Conservation (phyloP, 2,329 filamentous ascomycete species). For the Aspergillus proliferans region DNA sequence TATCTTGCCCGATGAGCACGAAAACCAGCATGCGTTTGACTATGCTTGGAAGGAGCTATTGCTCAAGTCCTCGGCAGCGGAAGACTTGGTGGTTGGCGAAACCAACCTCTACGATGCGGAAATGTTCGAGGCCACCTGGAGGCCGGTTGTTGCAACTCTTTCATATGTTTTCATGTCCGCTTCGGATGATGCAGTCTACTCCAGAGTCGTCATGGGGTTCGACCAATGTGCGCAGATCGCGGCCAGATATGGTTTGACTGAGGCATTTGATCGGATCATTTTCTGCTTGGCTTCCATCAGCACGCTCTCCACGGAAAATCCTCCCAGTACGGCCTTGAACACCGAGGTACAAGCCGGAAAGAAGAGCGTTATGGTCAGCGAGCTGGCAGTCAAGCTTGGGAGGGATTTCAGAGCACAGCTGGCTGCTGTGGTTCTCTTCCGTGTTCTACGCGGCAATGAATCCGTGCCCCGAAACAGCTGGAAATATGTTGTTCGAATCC, state of each 20-base stretch:
- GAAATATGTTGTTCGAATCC: conserved; percentile 73
- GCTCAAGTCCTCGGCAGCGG: conserved; percentile 71
- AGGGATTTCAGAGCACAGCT: conserved; percentile 89
- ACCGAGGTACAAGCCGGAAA: conserved; percentile 91
- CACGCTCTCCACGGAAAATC: conserved; percentile 67
- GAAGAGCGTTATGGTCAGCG: conserved; percentile 96
- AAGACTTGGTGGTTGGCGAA: conserved; percentile 69
- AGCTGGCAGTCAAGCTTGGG: conserved; percentile 91
- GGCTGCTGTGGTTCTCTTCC: conserved; percentile 90
- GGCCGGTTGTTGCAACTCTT: conserved; percentile 84
- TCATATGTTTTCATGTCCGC: conserved; percentile 99
- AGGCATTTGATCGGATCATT: conserved; percentile 88
- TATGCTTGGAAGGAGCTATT: conserved; percentile 95
- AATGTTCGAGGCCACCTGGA: conserved; percentile 96
- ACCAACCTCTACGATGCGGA: conserved; percentile 95
- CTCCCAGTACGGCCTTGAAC: conserved; percentile 80
- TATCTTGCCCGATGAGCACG: conserved; percentile 92
- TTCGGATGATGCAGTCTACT: conserved; percentile 92
- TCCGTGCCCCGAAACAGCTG: conserved; percentile 58
- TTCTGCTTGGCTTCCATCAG: conserved; percentile 87
- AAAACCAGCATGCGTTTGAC: conserved; percentile 93
- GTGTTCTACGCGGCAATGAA: conserved; percentile 82
- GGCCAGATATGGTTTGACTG: conserved; percentile 71
- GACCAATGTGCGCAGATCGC: conserved; percentile 94
- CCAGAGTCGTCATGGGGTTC: conserved; percentile 86